Percentiles rank a stretch among this genome's conserved stretches.
Evolutionary conservation across 768 basidiomycete genomes (phyloP).

Genomic region (Polyporus arcularius): DNA sequence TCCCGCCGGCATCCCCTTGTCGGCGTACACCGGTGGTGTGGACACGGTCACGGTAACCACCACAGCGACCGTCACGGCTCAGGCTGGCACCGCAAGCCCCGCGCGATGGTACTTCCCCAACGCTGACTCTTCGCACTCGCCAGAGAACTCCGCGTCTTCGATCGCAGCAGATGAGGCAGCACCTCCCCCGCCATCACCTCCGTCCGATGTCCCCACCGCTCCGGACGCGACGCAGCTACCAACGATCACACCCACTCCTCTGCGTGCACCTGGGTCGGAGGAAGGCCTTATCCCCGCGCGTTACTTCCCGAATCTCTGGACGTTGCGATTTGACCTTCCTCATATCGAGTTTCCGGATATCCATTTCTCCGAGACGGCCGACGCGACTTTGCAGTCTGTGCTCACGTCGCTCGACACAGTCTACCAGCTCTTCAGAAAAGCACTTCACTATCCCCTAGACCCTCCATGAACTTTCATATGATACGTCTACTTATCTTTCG

Average conservation of each 20-base stretch:
- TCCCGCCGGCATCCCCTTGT: not conserved
- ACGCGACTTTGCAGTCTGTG: slow-evolving; percentile 34
- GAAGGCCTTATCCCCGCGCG: slow-evolving; percentile 20
- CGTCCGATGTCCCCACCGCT: slow-evolving; percentile 10
- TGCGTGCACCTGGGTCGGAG: not conserved
- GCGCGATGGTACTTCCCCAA: slow-evolving; percentile 21
- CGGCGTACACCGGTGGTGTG: slow-evolving; percentile 23
- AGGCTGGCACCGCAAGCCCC: not conserved
- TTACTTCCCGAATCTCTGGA: slow-evolving; percentile 32
- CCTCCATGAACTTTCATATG: slow-evolving; percentile 37
- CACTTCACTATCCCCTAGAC: slow-evolving; percentile 59
- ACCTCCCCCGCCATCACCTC: not conserved
- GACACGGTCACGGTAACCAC: slow-evolving; percentile 41
- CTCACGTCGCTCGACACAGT: slow-evolving; percentile 40
- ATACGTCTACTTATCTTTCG: not conserved
- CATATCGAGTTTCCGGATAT: slow-evolving; percentile 18
- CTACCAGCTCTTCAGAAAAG: slow-evolving; percentile 51
- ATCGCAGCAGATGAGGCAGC: not conserved
- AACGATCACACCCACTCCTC: slow-evolving; percentile 19
- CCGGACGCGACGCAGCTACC: slow-evolving; percentile 16
- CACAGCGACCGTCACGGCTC: slow-evolving; percentile 2
- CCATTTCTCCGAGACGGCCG: slow-evolving; percentile 37
- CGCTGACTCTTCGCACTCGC: not conserved
- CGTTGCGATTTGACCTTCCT: slow-evolving; percentile 22
- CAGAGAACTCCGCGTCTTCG: no score